Evolutionary conservation across 2,329 filamentous ascomycete genomes (phyloP).

Genomic region (Diaporthe velutina): DNA sequence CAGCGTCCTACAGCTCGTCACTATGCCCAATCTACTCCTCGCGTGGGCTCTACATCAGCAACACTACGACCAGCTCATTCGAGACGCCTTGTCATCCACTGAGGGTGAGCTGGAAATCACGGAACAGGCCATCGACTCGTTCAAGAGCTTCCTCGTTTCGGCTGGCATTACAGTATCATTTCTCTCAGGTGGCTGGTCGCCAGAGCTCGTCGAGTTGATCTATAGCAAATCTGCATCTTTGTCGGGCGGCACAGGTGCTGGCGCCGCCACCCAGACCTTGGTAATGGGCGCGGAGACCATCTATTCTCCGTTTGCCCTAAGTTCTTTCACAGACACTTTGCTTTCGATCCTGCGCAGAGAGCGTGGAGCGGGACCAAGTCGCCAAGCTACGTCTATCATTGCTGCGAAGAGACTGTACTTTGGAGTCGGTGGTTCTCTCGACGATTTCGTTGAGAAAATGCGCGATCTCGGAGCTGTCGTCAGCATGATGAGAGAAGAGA

Average conservation of each 20-base stretch:
- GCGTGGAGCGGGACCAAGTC: slow-evolving; percentile 49
- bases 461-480: slow-evolving; percentile 62
- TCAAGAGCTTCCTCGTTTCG: slow-evolving; percentile 65
- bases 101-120: slow-evolving; percentile 76
- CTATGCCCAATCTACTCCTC: slow-evolving; percentile 82
- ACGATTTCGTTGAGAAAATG: slow-evolving; percentile 75
- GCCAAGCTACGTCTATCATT: slow-evolving; percentile 72
- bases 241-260: slow-evolving; percentile 35
- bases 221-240: slow-evolving; percentile 40
- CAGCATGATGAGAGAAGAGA: slow-evolving; percentile 67
- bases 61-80: slow-evolving; percentile 52
- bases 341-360: slow-evolving; percentile 68
- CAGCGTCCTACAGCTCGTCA: slow-evolving; percentile 82
- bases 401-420: slow-evolving; percentile 87
- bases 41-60: slow-evolving; percentile 70
- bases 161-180: slow-evolving; percentile 72
- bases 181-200: slow-evolving; percentile 81
- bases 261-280: slow-evolving; percentile 53
- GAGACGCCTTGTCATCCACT: slow-evolving; percentile 58
- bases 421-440: slow-evolving; percentile 84
- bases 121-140: slow-evolving; percentile 68
- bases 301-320: slow-evolving; percentile 80
- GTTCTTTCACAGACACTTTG: slow-evolving; percentile 76
- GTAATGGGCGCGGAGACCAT: slow-evolving; percentile 86
- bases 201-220: slow-evolving; percentile 72